Evolutionary conservation across 2,329 filamentous ascomycete genomes (phyloP).

Genomic region (Penicillium sp.): DNA sequence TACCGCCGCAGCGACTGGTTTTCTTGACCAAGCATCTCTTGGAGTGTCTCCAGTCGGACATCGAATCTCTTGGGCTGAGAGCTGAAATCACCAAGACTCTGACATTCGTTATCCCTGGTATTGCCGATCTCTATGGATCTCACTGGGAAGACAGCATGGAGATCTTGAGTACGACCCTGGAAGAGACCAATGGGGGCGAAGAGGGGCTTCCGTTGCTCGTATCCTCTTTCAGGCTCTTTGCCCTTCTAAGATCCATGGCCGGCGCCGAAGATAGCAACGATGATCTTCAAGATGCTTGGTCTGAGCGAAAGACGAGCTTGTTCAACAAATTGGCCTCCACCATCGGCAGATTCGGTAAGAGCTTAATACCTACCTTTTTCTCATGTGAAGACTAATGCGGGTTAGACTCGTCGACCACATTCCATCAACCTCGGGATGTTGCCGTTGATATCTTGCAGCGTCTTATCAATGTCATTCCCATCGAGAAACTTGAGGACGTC

Average conservation of each 20-base stretch:
- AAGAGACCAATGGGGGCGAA: slow-evolving; percentile 45
- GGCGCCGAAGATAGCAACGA: slow-evolving; percentile 66
- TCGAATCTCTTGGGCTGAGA: slow-evolving; percentile 42
- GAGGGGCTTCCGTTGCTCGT: slow-evolving; percentile 60
- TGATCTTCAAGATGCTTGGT: slow-evolving; percentile 71
- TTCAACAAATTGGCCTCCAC: slow-evolving; percentile 52
- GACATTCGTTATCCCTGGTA: slow-evolving; percentile 60
- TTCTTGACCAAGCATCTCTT: slow-evolving; percentile 77
- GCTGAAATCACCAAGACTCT: slow-evolving; percentile 44
- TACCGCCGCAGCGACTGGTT: slow-evolving; percentile 62
- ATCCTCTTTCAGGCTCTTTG: slow-evolving; percentile 66
- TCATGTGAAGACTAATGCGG: slow-evolving; percentile 2
- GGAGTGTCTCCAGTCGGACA: slow-evolving; percentile 60
- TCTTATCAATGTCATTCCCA: slow-evolving; percentile 59
- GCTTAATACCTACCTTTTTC: neutral
- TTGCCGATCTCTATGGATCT: slow-evolving; percentile 78
- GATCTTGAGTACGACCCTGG: slow-evolving; percentile 57
- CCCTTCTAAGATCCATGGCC: slow-evolving; percentile 55
- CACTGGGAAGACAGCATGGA: slow-evolving; percentile 70
- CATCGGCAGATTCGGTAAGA: slow-evolving; percentile 39
- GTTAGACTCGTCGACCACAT: slow-evolving; percentile 47
- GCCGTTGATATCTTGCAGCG: slow-evolving; percentile 70
- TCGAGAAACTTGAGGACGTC: slow-evolving; percentile 58
- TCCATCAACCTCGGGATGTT: slow-evolving; percentile 64
- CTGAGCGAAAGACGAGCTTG: slow-evolving; percentile 53